phyloP scores from a whole-genome alignment of 106 monocot genomes.

The Phalaenopsis aphrodite region DNA sequence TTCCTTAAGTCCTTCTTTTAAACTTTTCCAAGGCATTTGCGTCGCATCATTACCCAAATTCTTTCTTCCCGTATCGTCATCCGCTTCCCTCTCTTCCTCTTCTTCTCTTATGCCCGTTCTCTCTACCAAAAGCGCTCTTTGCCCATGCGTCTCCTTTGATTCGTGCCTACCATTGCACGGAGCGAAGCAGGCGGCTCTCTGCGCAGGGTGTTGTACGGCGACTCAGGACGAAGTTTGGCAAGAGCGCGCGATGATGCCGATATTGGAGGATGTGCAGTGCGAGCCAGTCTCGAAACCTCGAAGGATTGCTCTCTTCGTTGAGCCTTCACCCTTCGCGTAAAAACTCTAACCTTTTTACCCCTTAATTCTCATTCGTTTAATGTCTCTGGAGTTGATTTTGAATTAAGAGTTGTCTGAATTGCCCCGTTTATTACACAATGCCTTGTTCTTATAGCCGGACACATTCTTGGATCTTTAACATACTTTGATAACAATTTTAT shows the following conservation, averaged over 20 bases:
- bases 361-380: background rate
- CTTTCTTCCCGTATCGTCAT: background rate
- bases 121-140: background rate
- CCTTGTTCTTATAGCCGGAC: no score
- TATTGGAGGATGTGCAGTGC: slow-evolving; percentile 8
- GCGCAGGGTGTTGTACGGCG: background rate
- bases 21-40: background rate
- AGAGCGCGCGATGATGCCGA: background rate
- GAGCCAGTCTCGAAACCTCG: slow-evolving; percentile 14
- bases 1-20: background rate
- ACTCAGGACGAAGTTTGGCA: background rate
- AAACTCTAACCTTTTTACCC: background rate
- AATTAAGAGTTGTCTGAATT: background rate
- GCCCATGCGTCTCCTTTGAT: background rate
- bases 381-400: background rate
- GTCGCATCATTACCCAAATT: background rate
- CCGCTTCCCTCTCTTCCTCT: background rate
- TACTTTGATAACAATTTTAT: no score
- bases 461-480: no score
- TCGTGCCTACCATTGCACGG: background rate
- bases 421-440: no score
- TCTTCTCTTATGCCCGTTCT: background rate
- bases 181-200: background rate
- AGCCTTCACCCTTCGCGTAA: slow-evolving; percentile 57
- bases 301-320: slow-evolving; percentile 44